Conservation (phyloP, 2,329 filamentous ascomycete species). For the Aspergillus hiratsukae region DNA sequence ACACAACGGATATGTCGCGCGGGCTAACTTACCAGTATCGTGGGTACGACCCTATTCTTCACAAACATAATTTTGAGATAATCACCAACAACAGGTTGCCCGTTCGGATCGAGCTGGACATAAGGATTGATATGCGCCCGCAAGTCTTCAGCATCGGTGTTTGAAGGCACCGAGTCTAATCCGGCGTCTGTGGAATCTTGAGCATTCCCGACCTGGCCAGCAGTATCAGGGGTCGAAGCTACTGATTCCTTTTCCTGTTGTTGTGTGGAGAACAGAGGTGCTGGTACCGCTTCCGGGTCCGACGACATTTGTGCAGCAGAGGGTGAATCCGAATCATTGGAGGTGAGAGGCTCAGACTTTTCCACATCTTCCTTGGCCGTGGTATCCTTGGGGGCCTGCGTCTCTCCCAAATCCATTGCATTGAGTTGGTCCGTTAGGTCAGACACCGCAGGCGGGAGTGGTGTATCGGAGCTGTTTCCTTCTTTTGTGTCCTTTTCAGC, state of each 20-base stretch:
- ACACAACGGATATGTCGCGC: not conserved
- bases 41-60: slow-evolving; percentile 87
- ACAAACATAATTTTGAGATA: slow-evolving; percentile 95
- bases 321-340: slow-evolving; percentile 7
- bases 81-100: slow-evolving; percentile 83
- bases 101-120: slow-evolving; percentile 57
- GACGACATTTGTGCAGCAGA: slow-evolving; percentile 39
- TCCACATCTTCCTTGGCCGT: not conserved
- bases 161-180: slow-evolving; percentile 18
- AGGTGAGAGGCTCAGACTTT: slow-evolving; percentile 2
- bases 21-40: slow-evolving; percentile 70
- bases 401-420: slow-evolving; percentile 57
- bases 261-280: slow-evolving; percentile 59
- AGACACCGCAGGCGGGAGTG: slow-evolving; percentile 49
- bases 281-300: slow-evolving; percentile 64
- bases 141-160: slow-evolving; percentile 17
- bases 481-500: slow-evolving; percentile 8
- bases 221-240: slow-evolving; percentile 13
- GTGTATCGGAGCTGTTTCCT: slow-evolving; percentile 19
- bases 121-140: slow-evolving; percentile 29
- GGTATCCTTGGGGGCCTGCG: slow-evolving; percentile 46
- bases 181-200: slow-evolving; percentile 10
- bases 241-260: slow-evolving; percentile 20
- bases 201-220: slow-evolving; percentile 15
- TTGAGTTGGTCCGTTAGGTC: slow-evolving; percentile 53